phyloP scores from a whole-genome alignment of 179 eudicot genomes.

The Carnegiea gigantea region DNA sequence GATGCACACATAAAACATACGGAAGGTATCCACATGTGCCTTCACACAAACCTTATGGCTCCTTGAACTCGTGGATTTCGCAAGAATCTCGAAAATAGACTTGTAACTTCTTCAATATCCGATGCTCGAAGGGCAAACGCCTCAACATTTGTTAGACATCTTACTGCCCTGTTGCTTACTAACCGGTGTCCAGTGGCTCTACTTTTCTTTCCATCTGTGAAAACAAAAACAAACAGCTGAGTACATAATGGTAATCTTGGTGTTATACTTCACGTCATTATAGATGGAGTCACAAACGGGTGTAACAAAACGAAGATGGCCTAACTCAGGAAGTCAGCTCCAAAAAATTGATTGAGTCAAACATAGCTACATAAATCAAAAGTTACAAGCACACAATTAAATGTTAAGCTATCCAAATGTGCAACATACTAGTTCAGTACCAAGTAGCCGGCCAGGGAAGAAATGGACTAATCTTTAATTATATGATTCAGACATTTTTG shows the following conservation, averaged over 20 bases:
- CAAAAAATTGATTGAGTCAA: no score
- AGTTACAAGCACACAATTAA: no score
- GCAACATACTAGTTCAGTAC: no score
- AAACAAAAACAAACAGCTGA: neutral
- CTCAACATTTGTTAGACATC: constrained; percentile 78
- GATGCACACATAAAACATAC: neutral
- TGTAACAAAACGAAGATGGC: neutral
- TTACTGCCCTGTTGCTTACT: constrained; percentile 56
- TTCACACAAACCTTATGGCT: constrained; percentile 52
- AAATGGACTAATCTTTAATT: no score
- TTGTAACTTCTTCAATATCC: constrained; percentile 82
- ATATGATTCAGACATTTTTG: no score
- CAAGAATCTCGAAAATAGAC: constrained; percentile 60
- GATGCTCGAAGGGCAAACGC: constrained; percentile 61
- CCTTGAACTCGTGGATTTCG: constrained; percentile 61
- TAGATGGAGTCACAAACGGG: neutral
- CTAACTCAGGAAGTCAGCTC: neutral
- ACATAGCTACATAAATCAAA: no score
- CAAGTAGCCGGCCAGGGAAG: no score
- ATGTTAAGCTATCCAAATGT: no score
- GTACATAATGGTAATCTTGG: neutral
- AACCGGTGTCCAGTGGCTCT: constrained; percentile 45
- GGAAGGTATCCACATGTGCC: neutral
- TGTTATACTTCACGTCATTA: neutral
- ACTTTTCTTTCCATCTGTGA: constrained; percentile 44